Conservation (phyloP, 352 stramenopile genomes). For the Globisporangium polare region DNA sequence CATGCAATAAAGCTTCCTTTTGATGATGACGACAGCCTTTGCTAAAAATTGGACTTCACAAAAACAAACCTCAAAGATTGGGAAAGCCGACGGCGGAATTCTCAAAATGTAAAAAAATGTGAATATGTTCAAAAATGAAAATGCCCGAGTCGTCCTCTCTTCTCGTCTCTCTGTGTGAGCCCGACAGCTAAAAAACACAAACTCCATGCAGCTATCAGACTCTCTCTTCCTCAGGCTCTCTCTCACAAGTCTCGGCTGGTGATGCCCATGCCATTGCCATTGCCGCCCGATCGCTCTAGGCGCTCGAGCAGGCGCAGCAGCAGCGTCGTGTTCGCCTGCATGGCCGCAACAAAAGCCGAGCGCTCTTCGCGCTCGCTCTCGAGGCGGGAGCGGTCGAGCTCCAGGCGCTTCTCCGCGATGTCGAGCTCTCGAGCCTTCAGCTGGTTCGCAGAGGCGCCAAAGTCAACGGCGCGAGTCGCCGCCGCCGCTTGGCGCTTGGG, state of each 20-base stretch:
- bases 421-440: slow-evolving; percentile 11
- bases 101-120: too few species aligned
- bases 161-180: too few species aligned
- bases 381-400: slow-evolving; percentile 11
- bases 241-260: neutral
- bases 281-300: slow-evolving; percentile 1
- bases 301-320: slow-evolving; percentile 13
- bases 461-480: neutral
- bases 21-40: too few species aligned
- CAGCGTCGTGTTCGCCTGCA: slow-evolving; percentile 14
- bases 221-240: neutral
- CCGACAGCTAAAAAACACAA: too few species aligned
- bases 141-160: too few species aligned
- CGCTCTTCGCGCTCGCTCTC: slow-evolving; percentile 15
- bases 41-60: too few species aligned
- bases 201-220: neutral
- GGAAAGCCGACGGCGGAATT: too few species aligned
- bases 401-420: slow-evolving; percentile 9
- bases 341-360: slow-evolving; percentile 3
- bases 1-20: too few species aligned
- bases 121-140: too few species aligned
- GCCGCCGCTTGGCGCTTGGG: neutral
- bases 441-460: neutral
- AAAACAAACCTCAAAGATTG: too few species aligned
- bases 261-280: neutral